These are phyloP conservation scores for Crepidotus variabilis DNA, from an alignment of 768 basidiomycete species.

Conservation along the genomic window DNA sequence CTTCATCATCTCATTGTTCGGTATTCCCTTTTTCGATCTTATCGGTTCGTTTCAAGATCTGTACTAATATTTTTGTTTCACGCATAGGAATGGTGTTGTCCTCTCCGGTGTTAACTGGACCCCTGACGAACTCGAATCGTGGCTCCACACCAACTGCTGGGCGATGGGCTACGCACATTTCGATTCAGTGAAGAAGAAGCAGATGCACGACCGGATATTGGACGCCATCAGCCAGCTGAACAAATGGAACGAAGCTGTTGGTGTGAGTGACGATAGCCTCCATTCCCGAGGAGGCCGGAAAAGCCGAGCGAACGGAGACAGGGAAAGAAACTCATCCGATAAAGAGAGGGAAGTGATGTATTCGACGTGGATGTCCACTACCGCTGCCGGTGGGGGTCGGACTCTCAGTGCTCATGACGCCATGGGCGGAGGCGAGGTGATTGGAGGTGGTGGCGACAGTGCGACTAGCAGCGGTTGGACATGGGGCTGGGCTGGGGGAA, in stretches of 20 bases:
- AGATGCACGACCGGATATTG: conserved; percentile 47
- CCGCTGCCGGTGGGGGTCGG: not conserved
- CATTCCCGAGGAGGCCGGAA: not conserved
- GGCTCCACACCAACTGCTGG: conserved; percentile 56
- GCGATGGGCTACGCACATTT: conserved; percentile 60
- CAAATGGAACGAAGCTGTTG: conserved; percentile 19
- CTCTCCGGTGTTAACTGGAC: conserved; percentile 56
- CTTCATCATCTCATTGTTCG: too few species aligned
- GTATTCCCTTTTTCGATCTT: too few species aligned
- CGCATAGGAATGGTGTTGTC: conserved; percentile 45
- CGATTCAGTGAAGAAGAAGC: conserved; percentile 36
- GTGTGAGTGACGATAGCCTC: not conserved
- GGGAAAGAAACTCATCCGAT: not conserved
- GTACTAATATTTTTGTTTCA: too few species aligned
- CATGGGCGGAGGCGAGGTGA: conserved; percentile 15
- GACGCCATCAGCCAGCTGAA: conserved; percentile 44
- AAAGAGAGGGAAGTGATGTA: not conserved
- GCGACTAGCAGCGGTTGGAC: conserved; percentile 7
- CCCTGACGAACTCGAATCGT: conserved; percentile 45
- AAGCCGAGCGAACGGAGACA: not conserved
- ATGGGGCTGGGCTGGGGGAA: not conserved
- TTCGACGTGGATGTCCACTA: not conserved
- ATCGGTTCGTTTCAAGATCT: too few species aligned
- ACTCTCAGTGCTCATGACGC: conserved; percentile 13
- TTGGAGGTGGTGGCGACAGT: conserved; percentile 6